Base-by-base conservation (phyloP, 345 rosid genomes). In the Camelina sativa region DNA sequence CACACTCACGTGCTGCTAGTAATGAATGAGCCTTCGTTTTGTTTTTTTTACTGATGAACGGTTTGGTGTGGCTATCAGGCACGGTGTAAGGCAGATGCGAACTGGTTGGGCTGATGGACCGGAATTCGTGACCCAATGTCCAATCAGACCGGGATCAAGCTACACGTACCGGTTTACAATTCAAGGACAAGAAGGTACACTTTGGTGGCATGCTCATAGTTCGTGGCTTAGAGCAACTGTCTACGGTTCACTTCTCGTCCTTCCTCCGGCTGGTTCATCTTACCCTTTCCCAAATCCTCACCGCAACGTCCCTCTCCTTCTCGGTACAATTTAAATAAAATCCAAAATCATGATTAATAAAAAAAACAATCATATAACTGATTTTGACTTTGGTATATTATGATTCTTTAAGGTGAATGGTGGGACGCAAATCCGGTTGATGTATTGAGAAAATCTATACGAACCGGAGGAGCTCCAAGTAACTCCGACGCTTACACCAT, bases 141-240 rank as follows among this genome's bases (percentile, higher is more conserved):
- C 99, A 12, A 90, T 95, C 19, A 79, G 91, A 78, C 99, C 99
- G 1, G 98, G 97, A 57, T 76, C 83, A 35, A 95, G 88, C 51
- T 95, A 89, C 86, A 90, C 92, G 2, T 92, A 95, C 80, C 84
- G 92, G 80, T 95, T 92, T 63, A 95, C 94, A 1, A 82, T 95
- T 63, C 79, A 90, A 78, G 98, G 92, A 10, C 97, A 95, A 76
- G 97, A 84, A 75, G 99, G 99, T 43, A 95, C 99, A 3, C 69
- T 95, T 13, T 95, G 99, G 99, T 95, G 99, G 99, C 99, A 95
- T 72, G 99, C 98, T 67, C 99, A 92, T 50, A 95, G 99, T 73
- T 89, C 98, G 0, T 95, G 99, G 99, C 97, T 95, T 6, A 79
- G 99, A 82, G 98, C 98, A 16, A 92, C 98, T 1, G 97, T 95